Evolutionary conservation across 2,329 filamentous ascomycete species (phyloP), one percentile per base, ranked within the genome.

Genomic region (Setomelanomma holmii): DNA sequence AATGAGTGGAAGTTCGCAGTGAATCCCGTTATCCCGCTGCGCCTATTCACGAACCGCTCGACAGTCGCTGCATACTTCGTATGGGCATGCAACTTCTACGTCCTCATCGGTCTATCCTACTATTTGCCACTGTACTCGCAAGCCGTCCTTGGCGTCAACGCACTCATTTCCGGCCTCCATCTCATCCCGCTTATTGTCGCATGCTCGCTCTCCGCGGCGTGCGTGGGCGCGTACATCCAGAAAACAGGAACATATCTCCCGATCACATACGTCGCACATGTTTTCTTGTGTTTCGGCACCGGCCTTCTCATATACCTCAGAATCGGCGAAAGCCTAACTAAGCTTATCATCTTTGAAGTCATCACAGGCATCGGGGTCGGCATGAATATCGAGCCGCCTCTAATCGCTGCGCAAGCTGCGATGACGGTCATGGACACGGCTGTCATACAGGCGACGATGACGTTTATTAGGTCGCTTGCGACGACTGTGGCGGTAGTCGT

Each of bases 101-200:
- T 84, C 38, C 86, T 86, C 64, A 85, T 88, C 40, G 84, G 80
- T 0, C 78, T 79, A 1, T 81, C 83, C 36, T 90, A 89, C 71
- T 91, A 88, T 62, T 75, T 90, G 2, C 89, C 89, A 0, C 78
- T 90, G 0, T 91, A 88, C 71, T 89, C 89, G 49, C 89, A 91
- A 68, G 80, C 84, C 4, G 86, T 86, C 0, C 79, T 85, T 2
- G 79, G 79, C 23, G 82, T 82, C 1, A 79, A 79, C 1, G 83
- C 86, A 0, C 74, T 88, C 40, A 74, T 77, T 14, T 88, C 84
- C 0, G 79, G 77, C 58, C 57, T 86, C 1, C 80, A 86, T 21
- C 76, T 88, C 5, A 75, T 89, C 0, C 86, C 88, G 0, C 79
- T 85, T 20, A 82, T 58, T 5, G 30, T 72, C 7, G 53, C 64